phyloP scores from a whole-genome alignment of 2,329 filamentous ascomycete species.

The Annulohypoxylon truncatum region DNA sequence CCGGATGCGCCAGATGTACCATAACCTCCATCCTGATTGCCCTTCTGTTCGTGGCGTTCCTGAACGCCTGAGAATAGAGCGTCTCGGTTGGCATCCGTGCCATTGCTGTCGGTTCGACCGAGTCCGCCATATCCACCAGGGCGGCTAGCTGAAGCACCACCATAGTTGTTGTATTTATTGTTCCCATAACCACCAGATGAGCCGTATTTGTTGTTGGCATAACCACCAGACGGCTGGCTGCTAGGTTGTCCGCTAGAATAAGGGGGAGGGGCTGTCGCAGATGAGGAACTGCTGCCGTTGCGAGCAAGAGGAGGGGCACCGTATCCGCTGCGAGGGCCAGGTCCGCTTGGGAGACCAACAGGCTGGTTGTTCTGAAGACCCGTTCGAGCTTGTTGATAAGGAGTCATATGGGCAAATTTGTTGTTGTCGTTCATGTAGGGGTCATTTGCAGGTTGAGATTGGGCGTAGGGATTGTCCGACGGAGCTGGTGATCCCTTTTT shows the following conservation, averaged over 20 bases:
- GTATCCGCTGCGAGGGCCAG: constrained; percentile 49
- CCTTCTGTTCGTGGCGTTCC: constrained; percentile 45
- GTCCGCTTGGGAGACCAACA: constrained; percentile 54
- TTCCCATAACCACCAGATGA: constrained; percentile 63
- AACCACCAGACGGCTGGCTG: constrained; percentile 40
- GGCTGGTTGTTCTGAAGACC: constrained; percentile 49
- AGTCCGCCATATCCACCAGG: constrained; percentile 72
- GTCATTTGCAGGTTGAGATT: constrained; percentile 59
- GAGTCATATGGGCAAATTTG: constrained; percentile 55
- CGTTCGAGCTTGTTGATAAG: constrained; percentile 59
- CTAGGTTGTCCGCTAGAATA: constrained; percentile 44
- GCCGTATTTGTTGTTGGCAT: constrained; percentile 48
- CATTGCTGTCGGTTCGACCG: constrained; percentile 58
- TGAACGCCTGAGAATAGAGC: constrained; percentile 65
- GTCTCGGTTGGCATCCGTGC: constrained; percentile 67
- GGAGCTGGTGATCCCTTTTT: constrained; percentile 63
- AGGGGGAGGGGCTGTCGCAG: constrained; percentile 52
- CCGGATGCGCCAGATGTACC: constrained; percentile 29
- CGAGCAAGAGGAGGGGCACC: constrained; percentile 42
- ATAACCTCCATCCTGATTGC: constrained; percentile 25
- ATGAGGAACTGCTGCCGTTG: constrained; percentile 43
- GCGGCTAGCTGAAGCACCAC: constrained; percentile 54
- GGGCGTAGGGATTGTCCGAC: constrained; percentile 69
- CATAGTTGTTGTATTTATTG: constrained; percentile 60
- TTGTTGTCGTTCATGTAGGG: constrained; percentile 65